These are phyloP conservation scores for Cladosporium cucumerinum DNA, from an alignment of 2,329 filamentous ascomycete genomes.

Conservation along the genomic window DNA sequence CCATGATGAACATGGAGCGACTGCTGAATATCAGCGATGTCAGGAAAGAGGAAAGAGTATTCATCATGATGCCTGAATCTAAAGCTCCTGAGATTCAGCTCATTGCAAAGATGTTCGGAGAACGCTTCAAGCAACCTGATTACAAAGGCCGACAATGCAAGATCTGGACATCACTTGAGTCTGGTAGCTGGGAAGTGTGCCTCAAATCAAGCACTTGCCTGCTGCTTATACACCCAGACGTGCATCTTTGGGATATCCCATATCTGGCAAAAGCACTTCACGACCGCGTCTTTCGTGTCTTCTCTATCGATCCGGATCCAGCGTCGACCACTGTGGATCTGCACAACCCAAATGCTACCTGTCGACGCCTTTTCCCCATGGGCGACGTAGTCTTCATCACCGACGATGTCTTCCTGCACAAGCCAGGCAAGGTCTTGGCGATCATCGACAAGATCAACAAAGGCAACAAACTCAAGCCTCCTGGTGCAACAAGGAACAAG, in stretches of 20 bases:
- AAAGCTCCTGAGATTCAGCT: conserved; percentile 24
- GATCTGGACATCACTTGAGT: conserved; percentile 25
- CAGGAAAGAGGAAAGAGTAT: conserved; percentile 22
- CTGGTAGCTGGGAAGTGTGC: conserved; percentile 26
- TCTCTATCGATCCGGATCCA: conserved; percentile 35
- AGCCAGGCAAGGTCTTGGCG: conserved; percentile 36
- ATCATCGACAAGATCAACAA: conserved; percentile 38
- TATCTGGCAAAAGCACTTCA: conserved; percentile 34
- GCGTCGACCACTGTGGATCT: conserved; percentile 19
- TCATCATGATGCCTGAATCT: conserved; percentile 27
- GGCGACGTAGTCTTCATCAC: conserved; percentile 43
- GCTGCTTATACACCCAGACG: conserved; percentile 34
- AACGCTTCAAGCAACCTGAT: neutral
- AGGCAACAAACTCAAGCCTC: conserved; percentile 29
- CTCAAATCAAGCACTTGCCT: conserved; percentile 1
- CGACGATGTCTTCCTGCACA: conserved; percentile 41
- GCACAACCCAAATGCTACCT: conserved; percentile 20
- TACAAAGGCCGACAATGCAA: conserved; percentile 19
- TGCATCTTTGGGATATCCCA: conserved; percentile 34
- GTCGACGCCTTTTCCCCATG: conserved; percentile 36
- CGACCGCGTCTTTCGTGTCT: conserved; percentile 30
- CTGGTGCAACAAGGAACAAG: conserved; percentile 24
- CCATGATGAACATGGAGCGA: neutral
- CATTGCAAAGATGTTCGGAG: conserved; percentile 22
- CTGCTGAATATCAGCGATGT: conserved; percentile 15